Percentiles rank a stretch among this genome's conserved stretches.
These are phyloP conservation scores for Ambispora gerdemannii DNA, from an alignment of 192 early-diverging fungal genomes.

Conservation along the genomic window DNA sequence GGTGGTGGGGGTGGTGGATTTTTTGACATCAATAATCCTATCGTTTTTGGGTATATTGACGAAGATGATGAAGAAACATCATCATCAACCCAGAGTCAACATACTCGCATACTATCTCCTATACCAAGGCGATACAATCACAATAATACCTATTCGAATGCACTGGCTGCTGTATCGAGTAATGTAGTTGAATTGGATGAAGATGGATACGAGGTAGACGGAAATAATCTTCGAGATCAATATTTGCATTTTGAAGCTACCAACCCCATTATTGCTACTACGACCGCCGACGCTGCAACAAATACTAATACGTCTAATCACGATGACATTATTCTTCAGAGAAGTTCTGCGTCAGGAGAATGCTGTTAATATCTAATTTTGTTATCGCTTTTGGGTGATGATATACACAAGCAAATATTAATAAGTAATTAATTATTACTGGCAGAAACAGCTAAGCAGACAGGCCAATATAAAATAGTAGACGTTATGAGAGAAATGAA, in stretches of 20 bases:
- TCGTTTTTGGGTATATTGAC: not conserved
- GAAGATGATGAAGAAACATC: not conserved
- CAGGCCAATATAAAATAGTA: no score
- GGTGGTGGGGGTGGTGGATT: not conserved
- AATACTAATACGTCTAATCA: not conserved
- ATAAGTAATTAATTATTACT: no score
- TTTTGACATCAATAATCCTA: not conserved
- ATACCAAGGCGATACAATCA: constrained; percentile 15
- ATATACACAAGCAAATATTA: no score
- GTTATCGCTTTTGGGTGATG: no score
- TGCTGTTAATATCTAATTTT: constrained; percentile 1
- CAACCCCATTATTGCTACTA: no score
- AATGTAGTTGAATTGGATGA: not conserved
- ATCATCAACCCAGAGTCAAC: not conserved
- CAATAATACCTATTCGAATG: not conserved
- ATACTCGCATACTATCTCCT: constrained; percentile 20
- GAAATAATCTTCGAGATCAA: no score
- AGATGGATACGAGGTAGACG: not conserved
- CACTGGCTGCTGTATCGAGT: not conserved
- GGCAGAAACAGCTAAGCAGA: no score
- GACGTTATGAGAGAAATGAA: no score
- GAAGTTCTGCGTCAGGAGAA: constrained; percentile 19
- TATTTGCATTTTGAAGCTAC: not conserved
- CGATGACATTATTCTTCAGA: not conserved
- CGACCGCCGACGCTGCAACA: no score